Base-by-base conservation (phyloP, 2,329 filamentous ascomycete genomes). In the Macrophomina tecta region DNA sequence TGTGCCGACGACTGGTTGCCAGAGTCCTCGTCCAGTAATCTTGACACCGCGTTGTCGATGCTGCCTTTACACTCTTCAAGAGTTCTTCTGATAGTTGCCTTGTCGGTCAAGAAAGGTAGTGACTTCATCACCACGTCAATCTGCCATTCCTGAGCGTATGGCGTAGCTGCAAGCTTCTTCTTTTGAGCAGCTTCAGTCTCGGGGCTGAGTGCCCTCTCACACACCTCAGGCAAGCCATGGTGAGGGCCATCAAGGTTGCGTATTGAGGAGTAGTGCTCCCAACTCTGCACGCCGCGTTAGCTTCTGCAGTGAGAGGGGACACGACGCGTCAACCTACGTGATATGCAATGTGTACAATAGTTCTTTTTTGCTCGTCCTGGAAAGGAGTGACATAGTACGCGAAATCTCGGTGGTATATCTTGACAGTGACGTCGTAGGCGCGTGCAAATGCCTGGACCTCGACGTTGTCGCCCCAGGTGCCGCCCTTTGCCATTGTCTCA, bases 191-290 rank as follows among this genome's bases (percentile, higher is more conserved):
- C 82, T 68, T 81, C 79, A 0, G 77, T 72, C 14, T 55, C 65
- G 69, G 75, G 74, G 38, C 30, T 64, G 68, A 80, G 73, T 6
- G 69, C 75, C 69, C 74, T 77, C 52, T 71, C 70, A 62, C 72
- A 73, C 42, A 88, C 82, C 23, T 81, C 73, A 11, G 87, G 87
- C 40, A 81, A 78, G 56, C 87, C 88, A 36, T 79, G 81, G 73
- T 88, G 86, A 7, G 86, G 86, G 6, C 87, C 87, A 69, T 85
- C 77, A 53, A 86, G 76, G 72, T 87, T 87, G 65, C 88, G 84
- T 70, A 91, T 86, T 0, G 88, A 90, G 4, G 87, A 90, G 76
- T 89, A 90, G 74, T 90, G 89, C 73, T 90, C 84, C 80, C 86
- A 90, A 53, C 79, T 82, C 85, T 89, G 73, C 40, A 73, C 70